These are phyloP conservation scores for Camellia oleifera DNA, from an alignment of 179 eudicot genomes.

Conservation along the genomic window DNA sequence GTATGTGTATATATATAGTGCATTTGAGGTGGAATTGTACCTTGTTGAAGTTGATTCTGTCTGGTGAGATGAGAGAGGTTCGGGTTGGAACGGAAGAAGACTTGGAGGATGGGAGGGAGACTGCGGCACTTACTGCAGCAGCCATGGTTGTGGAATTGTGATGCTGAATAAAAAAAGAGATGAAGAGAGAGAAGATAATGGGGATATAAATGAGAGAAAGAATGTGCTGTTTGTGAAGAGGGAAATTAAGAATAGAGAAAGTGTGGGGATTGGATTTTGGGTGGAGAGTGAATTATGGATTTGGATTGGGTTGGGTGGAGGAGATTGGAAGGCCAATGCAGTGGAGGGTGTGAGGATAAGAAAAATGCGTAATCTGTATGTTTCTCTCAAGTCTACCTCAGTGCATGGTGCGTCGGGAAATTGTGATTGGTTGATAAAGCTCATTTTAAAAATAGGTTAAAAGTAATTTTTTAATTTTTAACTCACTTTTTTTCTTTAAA, in stretches of 20 bases:
- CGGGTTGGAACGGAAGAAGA: constrained; percentile 50
- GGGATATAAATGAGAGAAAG: neutral
- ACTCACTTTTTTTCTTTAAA: too few species aligned
- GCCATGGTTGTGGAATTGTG: constrained; percentile 46
- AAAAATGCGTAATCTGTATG: constrained; percentile 2
- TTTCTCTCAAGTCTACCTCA: neutral
- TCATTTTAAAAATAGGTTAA: too few species aligned
- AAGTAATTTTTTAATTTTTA: too few species aligned
- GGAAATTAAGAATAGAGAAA: neutral
- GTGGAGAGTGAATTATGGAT: constrained; percentile 40
- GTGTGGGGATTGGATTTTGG: neutral
- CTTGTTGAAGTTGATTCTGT: constrained; percentile 60
- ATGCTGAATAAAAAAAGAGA: constrained; percentile 7
- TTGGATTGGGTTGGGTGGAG: constrained; percentile 46
- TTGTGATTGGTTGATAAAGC: too few species aligned
- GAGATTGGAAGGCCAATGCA: constrained; percentile 53
- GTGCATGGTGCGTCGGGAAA: neutral
- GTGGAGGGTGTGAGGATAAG: constrained; percentile 68
- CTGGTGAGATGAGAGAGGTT: constrained; percentile 47
- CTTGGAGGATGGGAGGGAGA: constrained; percentile 70
- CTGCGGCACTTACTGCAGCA: constrained; percentile 83
- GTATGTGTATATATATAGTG: neutral
- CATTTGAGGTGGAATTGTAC: constrained; percentile 25
- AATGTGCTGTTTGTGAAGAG: neutral
- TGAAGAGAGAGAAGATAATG: neutral